Evolutionary conservation across 352 stramenopile genomes (phyloP), one percentile per base, ranked within the genome.

Genomic region (Globisporangium nodosum): DNA sequence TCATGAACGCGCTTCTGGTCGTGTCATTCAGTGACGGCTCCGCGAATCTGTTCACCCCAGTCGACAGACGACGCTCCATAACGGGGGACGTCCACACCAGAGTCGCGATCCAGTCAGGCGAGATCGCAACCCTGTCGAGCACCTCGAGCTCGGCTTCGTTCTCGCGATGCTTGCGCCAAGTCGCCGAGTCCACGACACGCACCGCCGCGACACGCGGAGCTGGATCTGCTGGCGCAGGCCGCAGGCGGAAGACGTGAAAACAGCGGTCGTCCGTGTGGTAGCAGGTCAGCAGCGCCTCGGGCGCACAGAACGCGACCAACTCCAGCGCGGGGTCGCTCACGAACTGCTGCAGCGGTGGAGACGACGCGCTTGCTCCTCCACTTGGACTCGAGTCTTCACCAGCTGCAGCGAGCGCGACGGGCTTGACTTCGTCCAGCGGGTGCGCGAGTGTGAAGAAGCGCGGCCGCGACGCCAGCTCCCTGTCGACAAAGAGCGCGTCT

Each of bases 381-480:
- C 6, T 16, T 12, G 18, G 35, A 31, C 18, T 16, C 2, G 11
- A 21, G 21, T 21, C 12, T 27, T 27, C 1, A 3, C 24, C 24
- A 27, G 24, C 24, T 30, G 54, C 4, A 9, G 24, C n/a, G 55
- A 75, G 0, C 4, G 78, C 76, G 21, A 90, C 66, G 3, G 84
- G 84, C 55, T 87, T 89, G 37, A 92, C 74, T 54, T 94, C 84
- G 39, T 90, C 80, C 20, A 94, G 71, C 30, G 84, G 84, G 51
- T 89, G 78, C 35, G 70, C 53, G 3, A 94, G 70, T 31, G 81
- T 90, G 59, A 94, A 94, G 55, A 85, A 88, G 13, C 76, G 68
- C 9, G 84, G 81, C 33, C 69, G 77, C 1, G 60, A 42, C 8
- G 63, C 27, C 9, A 55, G 27, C 7, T 59, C 49, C 27, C 60